Percentiles rank a stretch among this genome's conserved stretches.
phyloP scores from a whole-genome alignment of 2,329 filamentous ascomycete genomes.

The Myriangium duriaei region DNA sequence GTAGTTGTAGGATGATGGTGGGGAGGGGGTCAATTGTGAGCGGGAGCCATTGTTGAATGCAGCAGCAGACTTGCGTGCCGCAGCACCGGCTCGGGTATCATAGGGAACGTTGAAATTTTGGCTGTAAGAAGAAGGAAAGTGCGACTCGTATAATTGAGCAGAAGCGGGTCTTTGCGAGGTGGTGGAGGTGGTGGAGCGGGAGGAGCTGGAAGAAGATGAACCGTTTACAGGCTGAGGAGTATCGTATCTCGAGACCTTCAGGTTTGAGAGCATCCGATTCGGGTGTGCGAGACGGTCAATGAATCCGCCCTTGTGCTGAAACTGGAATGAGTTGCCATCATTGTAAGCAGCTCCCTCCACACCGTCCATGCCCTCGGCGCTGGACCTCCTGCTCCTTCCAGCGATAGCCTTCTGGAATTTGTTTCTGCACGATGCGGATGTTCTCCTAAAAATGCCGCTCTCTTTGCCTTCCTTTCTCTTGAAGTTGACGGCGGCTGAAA shows the following conservation, averaged over 20 bases:
- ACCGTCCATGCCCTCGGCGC: constrained; percentile 13
- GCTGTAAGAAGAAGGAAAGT: constrained; percentile 3
- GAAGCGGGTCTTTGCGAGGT: constrained; percentile 11
- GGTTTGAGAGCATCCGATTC: constrained; percentile 8
- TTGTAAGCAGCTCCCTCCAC: constrained; percentile 11
- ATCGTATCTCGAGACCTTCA: constrained; percentile 12
- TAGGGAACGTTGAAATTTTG: constrained; percentile 5
- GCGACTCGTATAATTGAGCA: constrained; percentile 8
- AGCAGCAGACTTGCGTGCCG: constrained; percentile 12
- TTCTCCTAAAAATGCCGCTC: constrained; percentile 13
- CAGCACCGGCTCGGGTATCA: constrained; percentile 9
- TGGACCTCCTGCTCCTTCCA: constrained; percentile 9
- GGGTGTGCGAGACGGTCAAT: constrained; percentile 8
- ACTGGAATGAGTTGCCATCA: constrained; percentile 9
- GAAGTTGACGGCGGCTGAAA: constrained; percentile 5
- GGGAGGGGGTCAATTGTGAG: constrained; percentile 6
- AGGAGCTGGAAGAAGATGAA: constrained; percentile 8
- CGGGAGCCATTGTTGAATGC: constrained; percentile 8
- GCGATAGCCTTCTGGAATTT: constrained; percentile 10
- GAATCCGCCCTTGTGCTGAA: constrained; percentile 3
- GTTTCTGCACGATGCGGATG: constrained; percentile 11
- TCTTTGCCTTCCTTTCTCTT: constrained; percentile 13
- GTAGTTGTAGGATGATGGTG: constrained; percentile 10
- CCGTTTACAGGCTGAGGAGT: constrained; percentile 12
- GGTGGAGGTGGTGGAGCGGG: constrained; percentile 3